These are phyloP conservation scores for Puccinia polysora DNA, from an alignment of 1,284 basidiomycete species.

Conservation along the genomic window DNA sequence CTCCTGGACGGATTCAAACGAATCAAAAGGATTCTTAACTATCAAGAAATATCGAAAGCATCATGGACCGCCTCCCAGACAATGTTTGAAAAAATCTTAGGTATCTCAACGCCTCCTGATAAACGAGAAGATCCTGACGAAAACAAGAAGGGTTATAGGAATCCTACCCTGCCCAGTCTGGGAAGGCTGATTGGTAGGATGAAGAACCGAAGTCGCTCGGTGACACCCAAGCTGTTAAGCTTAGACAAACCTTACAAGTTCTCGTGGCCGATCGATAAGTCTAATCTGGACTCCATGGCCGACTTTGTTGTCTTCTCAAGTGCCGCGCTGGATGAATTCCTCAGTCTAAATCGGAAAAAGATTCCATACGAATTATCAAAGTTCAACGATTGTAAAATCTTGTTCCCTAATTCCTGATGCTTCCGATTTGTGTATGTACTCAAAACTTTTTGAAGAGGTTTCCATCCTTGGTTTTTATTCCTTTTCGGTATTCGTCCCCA, in stretches of 20 bases:
- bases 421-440: too few species aligned
- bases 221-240: constrained; percentile 10
- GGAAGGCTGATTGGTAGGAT: neutral
- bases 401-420: constrained; percentile 27
- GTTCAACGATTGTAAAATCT: constrained; percentile 13
- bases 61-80: constrained; percentile 10
- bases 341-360: neutral
- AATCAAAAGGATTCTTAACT: constrained; percentile 19
- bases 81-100: constrained; percentile 19
- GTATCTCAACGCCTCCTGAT: neutral
- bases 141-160: neutral
- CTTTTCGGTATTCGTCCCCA: too few species aligned
- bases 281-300: constrained; percentile 27
- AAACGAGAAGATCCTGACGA: neutral
- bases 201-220: neutral
- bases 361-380: neutral
- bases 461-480: too few species aligned
- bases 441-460: too few species aligned
- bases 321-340: constrained; percentile 27
- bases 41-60: constrained; percentile 16
- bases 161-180: constrained; percentile 12
- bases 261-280: constrained; percentile 36
- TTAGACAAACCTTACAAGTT: constrained; percentile 29
- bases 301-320: constrained; percentile 40
- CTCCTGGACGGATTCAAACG: constrained; percentile 15